Conservation (phyloP, 768 basidiomycete genomes). For the Boletales sp. region DNA sequence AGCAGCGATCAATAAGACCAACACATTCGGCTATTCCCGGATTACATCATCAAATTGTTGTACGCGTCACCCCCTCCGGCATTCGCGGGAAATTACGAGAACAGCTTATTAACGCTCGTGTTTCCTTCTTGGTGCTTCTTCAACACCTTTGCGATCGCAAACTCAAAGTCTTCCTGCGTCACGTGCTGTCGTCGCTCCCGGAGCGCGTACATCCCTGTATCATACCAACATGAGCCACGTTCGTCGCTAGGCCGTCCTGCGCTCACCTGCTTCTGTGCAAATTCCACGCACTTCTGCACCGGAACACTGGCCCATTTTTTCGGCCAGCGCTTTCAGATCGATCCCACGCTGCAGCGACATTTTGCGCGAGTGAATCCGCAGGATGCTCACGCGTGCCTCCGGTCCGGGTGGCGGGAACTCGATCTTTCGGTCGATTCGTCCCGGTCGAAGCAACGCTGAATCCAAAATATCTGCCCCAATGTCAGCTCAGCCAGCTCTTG, state of each 20-base stretch:
- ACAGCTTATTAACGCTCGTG: slow-evolving; percentile 91
- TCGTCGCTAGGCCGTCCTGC: too few relatives aligned
- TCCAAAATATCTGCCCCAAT: slow-evolving; percentile 77
- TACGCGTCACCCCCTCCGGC: slow-evolving; percentile 17
- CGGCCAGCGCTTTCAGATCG: slow-evolving; percentile 91
- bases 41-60: slow-evolving; percentile 8
- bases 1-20: background rate
- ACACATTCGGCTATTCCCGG: slow-evolving; percentile 7
- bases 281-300: slow-evolving; percentile 98
- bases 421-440: slow-evolving; percentile 95
- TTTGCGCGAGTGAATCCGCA: slow-evolving; percentile 96
- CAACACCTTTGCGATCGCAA: slow-evolving; percentile 94
- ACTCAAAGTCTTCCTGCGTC: slow-evolving; percentile 98
- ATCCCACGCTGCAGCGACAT: slow-evolving; percentile 99
- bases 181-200: slow-evolving; percentile 95
- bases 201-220: slow-evolving; percentile 91
- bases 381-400: slow-evolving; percentile 94
- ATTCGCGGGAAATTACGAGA: slow-evolving; percentile 60
- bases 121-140: slow-evolving; percentile 98
- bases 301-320: slow-evolving; percentile 99
- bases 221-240: too few relatives aligned
- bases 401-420: slow-evolving; percentile 98
- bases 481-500: slow-evolving; percentile 6
- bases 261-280: slow-evolving; percentile 89
- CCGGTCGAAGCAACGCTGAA: slow-evolving; percentile 87